Evolutionary conservation across 345 rosid genomes (phyloP), one percentile per base, ranked within the genome.

Genomic region (Eucalyptus albens): DNA sequence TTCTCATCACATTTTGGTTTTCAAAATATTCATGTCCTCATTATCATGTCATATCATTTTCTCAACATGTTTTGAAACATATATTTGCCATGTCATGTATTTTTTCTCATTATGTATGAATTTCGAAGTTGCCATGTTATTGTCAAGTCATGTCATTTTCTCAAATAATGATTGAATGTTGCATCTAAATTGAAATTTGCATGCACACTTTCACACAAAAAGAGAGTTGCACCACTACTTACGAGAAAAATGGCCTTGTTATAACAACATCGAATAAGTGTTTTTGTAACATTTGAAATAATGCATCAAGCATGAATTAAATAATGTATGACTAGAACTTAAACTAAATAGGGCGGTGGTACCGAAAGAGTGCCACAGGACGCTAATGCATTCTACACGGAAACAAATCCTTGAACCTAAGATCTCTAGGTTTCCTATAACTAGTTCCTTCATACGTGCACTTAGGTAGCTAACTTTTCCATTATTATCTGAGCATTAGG

Each of bases 121-220:
- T n/a, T 65, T 65, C 0, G 5, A 65, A n/a, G 40, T 65, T 65
- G 21, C 19, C 37, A 65, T 65, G 11, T 1, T 0, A 0, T 53
- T 53, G 10, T 53, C 59, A 53, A 19, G 59, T 53, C 72, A 65
- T 65, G 37, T 65, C 40, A n/a, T 65, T 65, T 62, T 65, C 77
- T 65, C 77, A 15, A 15, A 65, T n/a, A 29, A 62, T 62, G 17
- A 29, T 62, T 62, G 0, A 15, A n/a, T n/a, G 19, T 65, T n/a
- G 77, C 10, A 65, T n/a, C 5, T 65, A 15, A 65, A n/a, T 65
- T 65, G 77, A 65, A 33, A 65, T 65, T 65, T 15, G n/a, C 40
- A 15, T 31, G 59, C 24, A n/a, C 77, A 65, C 37, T 65, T 65
- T n/a, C 40, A 1, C 77, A n/a, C 77, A n/a, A 15, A 65, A 65